Base-by-base conservation (phyloP, 2,329 filamentous ascomycete species). In the Aspergillus quadrilineatus region DNA sequence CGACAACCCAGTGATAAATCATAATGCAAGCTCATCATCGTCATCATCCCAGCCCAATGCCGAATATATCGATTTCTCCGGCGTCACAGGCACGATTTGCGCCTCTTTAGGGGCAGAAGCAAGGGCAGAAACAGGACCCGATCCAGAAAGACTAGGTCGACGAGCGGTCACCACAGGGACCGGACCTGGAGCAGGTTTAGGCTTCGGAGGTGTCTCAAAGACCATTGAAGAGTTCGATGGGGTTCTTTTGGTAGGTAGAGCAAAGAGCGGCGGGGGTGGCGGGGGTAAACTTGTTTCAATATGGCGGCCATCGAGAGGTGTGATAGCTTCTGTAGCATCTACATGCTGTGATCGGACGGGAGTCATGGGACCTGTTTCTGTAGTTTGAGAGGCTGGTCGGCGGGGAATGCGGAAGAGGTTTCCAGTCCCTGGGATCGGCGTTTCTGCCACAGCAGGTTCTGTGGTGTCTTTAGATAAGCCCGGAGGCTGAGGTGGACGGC, bases 41-140 rank as follows among this genome's bases (percentile, higher is more conserved):
- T 28, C 26, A 57, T 76, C 73, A 58, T 77, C 72, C 77, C 77
- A 79, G 50, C 77, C 77, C 49, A 79, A 58, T 45, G 72, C 66
- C 56, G 73, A 73, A 55, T 79, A 79, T 43, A 79, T 74, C 7
- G 75, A 64, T 50, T 72, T 73, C 53, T 73, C 70, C 15, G 67
- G 69, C 6, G 69, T 74, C 17, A 68, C 65, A 2, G 70, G 69
- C 39, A 68, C 60, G 43, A 50, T 50, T 0, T 9, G 15, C 9
- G 49, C 36, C 30, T 43, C 36, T 10, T 12, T 6, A 50, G 26
- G 14, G 6, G n/a, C 32, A n/a, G 17, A 12, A 26, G 15, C 15
- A 43, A 15, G 22, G 7, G 8, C 15, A 22, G 41, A 43, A n/a
- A 17, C 12, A 43, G 41, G 12, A 26, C 8, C 22, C 7, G 41